Conservation (phyloP, 2,329 filamentous ascomycete species). For the Cladorrhinum sp. region DNA sequence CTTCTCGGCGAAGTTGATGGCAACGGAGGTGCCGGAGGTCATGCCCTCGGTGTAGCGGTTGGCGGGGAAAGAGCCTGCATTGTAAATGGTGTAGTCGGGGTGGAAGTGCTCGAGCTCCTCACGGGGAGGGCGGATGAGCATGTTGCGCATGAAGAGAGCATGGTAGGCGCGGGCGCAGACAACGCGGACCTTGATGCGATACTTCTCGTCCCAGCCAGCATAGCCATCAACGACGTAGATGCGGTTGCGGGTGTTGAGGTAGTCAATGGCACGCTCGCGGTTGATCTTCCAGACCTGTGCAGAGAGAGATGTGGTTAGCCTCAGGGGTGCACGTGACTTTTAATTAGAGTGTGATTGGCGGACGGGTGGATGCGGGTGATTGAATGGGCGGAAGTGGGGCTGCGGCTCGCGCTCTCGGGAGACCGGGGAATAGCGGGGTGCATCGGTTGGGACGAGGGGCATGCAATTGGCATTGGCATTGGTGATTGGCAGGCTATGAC, state of each 20-base stretch:
- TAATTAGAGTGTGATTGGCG: not conserved
- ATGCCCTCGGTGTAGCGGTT: conserved; percentile 98
- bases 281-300: conserved; percentile 97
- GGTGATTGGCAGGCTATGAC: conserved; percentile 23
- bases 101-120: conserved; percentile 97
- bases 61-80: conserved; percentile 95
- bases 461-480: not conserved
- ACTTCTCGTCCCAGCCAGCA: conserved; percentile 97
- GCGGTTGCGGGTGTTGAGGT: conserved; percentile 96
- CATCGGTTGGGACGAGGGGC: conserved; percentile 18
- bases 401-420: conserved; percentile 10
- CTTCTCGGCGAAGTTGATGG: conserved; percentile 99
- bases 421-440: conserved; percentile 16
- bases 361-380: conserved; percentile 2
- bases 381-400: not conserved
- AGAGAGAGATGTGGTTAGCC: conserved; percentile 10
- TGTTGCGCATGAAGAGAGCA: conserved; percentile 99
- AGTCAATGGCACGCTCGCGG: conserved; percentile 96
- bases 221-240: conserved; percentile 98
- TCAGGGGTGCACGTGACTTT: conserved; percentile 23
- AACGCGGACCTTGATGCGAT: conserved; percentile 94
- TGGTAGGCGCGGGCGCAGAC: conserved; percentile 99
- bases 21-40: conserved; percentile 96
- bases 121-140: conserved; percentile 90
- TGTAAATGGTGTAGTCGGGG: conserved; percentile 99